Conservation (phyloP, 1,284 basidiomycete genomes). For the Trametes hirsuta region DNA sequence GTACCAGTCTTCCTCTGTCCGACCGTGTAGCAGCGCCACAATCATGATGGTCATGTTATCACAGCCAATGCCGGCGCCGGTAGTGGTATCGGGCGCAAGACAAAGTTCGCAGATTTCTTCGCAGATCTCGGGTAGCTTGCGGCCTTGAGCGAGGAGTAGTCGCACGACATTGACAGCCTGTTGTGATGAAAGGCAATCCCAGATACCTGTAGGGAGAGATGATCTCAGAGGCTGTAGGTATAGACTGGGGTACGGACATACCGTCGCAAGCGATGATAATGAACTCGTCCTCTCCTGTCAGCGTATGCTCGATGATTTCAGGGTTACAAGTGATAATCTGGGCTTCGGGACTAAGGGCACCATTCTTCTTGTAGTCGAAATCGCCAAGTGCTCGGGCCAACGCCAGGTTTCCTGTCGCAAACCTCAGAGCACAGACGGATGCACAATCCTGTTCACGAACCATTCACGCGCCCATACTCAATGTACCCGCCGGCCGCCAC, state of each 20-base stretch:
- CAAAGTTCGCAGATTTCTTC: slow-evolving; percentile 94
- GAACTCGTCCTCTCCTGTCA: slow-evolving; percentile 94
- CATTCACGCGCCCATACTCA: slow-evolving; percentile 97
- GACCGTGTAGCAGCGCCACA: slow-evolving; percentile 86
- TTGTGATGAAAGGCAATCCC: slow-evolving; percentile 96
- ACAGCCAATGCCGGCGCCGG: slow-evolving; percentile 92
- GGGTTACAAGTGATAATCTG: slow-evolving; percentile 98
- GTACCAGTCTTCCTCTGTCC: slow-evolving; percentile 93
- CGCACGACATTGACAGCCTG: slow-evolving; percentile 93
- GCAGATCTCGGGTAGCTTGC: slow-evolving; percentile 80
- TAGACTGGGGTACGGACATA: slow-evolving; percentile 40
- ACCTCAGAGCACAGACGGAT: slow-evolving; percentile 9
- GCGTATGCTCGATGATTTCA: slow-evolving; percentile 83
- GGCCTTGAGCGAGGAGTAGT: slow-evolving; percentile 81
- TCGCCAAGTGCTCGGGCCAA: slow-evolving; percentile 96
- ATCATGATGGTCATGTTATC: slow-evolving; percentile 99
- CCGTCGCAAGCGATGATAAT: slow-evolving; percentile 96
- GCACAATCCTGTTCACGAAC: slow-evolving; percentile 43
- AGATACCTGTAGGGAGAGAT: slow-evolving; percentile 73
- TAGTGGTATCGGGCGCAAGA: slow-evolving; percentile 91
- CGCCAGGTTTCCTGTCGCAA: slow-evolving; percentile 84
- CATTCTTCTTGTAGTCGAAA: slow-evolving; percentile 99
- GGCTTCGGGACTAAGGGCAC: slow-evolving; percentile 77
- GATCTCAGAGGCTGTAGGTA: slow-evolving; percentile 2
- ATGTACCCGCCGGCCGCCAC: slow-evolving; percentile 95